Percentiles rank a stretch among this genome's conserved stretches.
These are phyloP conservation scores for Nitzschia palea DNA, from an alignment of 108 stramenopile species.

Conservation along the genomic window DNA sequence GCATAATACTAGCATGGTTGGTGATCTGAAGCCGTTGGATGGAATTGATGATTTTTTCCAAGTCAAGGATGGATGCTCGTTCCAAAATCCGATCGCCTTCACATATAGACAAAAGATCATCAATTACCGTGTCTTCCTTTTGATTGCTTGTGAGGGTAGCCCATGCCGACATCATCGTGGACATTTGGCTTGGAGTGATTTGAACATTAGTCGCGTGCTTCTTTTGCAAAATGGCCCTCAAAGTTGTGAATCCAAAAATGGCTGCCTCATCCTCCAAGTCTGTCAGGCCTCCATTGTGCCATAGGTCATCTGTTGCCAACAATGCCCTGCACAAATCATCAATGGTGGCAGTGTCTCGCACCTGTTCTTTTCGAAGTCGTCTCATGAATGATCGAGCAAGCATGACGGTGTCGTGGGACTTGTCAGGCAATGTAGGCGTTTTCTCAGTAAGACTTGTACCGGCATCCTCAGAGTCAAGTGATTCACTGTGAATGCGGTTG, in stretches of 20 bases:
- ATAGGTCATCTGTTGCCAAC: constrained; percentile 16
- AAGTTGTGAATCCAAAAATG: constrained; percentile 28
- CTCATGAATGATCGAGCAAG: constrained; percentile 33
- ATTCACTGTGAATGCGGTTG: neutral
- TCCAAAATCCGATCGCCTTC: constrained; percentile 13
- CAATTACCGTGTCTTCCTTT: constrained; percentile 29
- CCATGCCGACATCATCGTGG: constrained; percentile 21
- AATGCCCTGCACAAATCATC: constrained; percentile 26
- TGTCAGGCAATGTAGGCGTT: neutral
- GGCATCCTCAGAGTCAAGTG: no score
- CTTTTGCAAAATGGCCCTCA: constrained; percentile 16
- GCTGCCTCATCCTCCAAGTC: constrained; percentile 30
- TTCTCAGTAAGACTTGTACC: no score
- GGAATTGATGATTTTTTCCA: constrained; percentile 12
- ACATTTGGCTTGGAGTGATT: constrained; percentile 10
- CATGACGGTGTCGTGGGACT: neutral
- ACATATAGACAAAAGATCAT: constrained; percentile 18
- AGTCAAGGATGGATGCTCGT: constrained; percentile 4
- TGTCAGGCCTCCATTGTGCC: constrained; percentile 2
- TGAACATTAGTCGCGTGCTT: neutral
- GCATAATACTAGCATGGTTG: constrained; percentile 13
- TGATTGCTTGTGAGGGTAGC: constrained; percentile 14
- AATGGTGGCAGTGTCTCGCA: constrained; percentile 18
- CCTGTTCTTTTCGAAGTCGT: constrained; percentile 29
- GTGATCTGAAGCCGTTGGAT: constrained; percentile 20